These are phyloP conservation scores for Triticum dicoccoides DNA, from an alignment of 176 grass and related monocot genomes.

Conservation along the genomic window DNA sequence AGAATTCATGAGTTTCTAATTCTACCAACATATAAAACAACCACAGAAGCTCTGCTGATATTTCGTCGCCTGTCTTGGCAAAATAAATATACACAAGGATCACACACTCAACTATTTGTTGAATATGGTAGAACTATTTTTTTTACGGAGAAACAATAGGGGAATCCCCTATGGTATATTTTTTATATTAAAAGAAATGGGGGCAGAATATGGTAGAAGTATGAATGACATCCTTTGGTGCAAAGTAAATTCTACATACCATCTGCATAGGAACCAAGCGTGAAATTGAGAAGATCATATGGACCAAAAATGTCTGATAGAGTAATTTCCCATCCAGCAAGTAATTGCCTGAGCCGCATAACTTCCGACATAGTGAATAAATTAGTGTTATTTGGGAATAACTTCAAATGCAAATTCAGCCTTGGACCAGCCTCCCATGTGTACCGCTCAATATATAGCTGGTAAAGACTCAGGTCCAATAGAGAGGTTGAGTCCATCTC, in stretches of 20 bases:
- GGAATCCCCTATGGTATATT: too few species aligned
- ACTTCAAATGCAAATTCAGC: conserved; percentile 74
- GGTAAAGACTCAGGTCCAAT: conserved; percentile 46
- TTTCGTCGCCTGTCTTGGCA: neutral
- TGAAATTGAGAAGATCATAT: conserved; percentile 91
- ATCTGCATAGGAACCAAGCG: conserved; percentile 53
- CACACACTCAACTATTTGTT: neutral
- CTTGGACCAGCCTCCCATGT: conserved; percentile 73
- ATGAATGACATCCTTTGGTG: neutral
- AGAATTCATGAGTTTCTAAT: neutral
- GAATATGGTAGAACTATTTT: neutral
- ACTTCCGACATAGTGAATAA: conserved; percentile 65
- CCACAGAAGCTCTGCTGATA: neutral
- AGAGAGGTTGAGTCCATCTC: conserved; percentile 42
- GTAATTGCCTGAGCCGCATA: conserved; percentile 31
- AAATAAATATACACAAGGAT: conserved; percentile 1
- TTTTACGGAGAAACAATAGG: too few species aligned
- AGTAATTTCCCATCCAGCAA: conserved; percentile 81
- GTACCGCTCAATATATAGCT: conserved; percentile 63
- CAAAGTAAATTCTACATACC: conserved; percentile 48
- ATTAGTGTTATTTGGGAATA: conserved; percentile 63
- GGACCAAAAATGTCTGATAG: conserved; percentile 77
- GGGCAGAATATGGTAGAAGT: neutral
- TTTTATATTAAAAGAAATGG: too few species aligned
- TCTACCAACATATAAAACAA: neutral